Base-by-base conservation (phyloP, 208 protist genomes). In the Acanthamoeba quina region DNA sequence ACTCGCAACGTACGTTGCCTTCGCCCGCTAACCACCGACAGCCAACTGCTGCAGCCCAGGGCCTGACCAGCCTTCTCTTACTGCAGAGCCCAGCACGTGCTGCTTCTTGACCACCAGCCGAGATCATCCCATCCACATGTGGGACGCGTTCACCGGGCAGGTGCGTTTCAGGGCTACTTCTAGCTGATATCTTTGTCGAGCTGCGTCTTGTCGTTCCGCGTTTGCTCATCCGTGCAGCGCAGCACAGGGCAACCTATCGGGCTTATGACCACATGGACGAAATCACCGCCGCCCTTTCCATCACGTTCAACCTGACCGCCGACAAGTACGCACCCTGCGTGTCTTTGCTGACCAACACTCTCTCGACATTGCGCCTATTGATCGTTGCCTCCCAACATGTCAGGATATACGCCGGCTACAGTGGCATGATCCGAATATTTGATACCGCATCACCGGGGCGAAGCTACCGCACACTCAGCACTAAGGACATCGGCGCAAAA, bases 81-180 rank as follows among this genome's bases (percentile, higher is more conserved):
- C 5, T 15, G 49, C 85, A 91, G 85, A 91, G 34, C 85, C 85
- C 3, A 56, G 54, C 37, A 91, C 85, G 37, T 91, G 85, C 10
- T 91, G 85, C n/a, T 91, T 91, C 19, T 68, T 74, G 60, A 91
- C 60, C 60, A 91, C 85, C 29, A 91, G 85, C 47, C 85, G 85
- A 49, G 85, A 91, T 54, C 85, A 91, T 15, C 85, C 85, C 24
- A 91, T 91, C 37, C 85, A 91, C n/a, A 9, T 91, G 13, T 91
- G 85, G 85, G 85, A 91, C n/a, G 85, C 85, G 7, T 91, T 91
- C 47, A 91, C 85, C 15, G 85, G 85, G 1, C 31, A 91, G 85
- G 85, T 91, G 15, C 78, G 37, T 54, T 34, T 17, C 41, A 56
- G 34, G 41, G 72, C 13, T 31, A 29, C 60, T 66, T 34, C 31